Evolutionary conservation across 192 early-diverging fungal genomes (phyloP), one percentile per base, ranked within the genome.

Genomic region (Backusella circina): DNA sequence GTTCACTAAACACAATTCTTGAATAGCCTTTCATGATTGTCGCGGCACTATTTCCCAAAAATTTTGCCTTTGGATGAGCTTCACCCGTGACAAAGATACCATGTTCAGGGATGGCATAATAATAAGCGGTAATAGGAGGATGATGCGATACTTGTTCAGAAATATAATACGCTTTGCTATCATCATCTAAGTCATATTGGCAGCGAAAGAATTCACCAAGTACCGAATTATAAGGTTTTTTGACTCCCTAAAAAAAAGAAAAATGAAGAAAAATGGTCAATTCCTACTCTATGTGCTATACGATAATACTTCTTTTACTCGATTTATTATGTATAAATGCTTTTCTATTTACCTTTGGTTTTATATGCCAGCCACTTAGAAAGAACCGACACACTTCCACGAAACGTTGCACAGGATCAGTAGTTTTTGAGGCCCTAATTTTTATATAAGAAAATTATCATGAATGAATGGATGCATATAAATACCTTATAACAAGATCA

Each of bases 81-180:
- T 95, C 94, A 18, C 96, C 96, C 51, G 85, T 68, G 37, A 98
- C 92, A 35, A 82, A 85, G 31, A 98, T 82, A 70, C 91, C 89
- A 74, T 93, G 88, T 57, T 94, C 89, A 8, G 96, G 95, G 73
- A 88, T 91, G 39, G 90, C 86, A 81, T 93, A 95, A 79, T 89
- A 94, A 78, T 90, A 93, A 32, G 91, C 88, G 0, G 94, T 94
- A 67, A 97, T 90, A 1, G 96, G 95, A 50, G 96, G 96, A 79
- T 97, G 94, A 86, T 98, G 96, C 23, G 94, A 93, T 16, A 96
- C 91, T 75, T 98, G 96, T 80, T 98, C 96, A 16, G 93, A 86
- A 1, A 97, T 74, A 75, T 93, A 95, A 75, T 84, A 91, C 16
- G 92, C 91, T 50, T 88, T 83, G 50, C 91, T 90, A 3, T 79